Evolutionary conservation across 2,329 filamentous ascomycete species (phyloP), one percentile per base, ranked within the genome.

Genomic region (Colletotrichum limetticola): DNA sequence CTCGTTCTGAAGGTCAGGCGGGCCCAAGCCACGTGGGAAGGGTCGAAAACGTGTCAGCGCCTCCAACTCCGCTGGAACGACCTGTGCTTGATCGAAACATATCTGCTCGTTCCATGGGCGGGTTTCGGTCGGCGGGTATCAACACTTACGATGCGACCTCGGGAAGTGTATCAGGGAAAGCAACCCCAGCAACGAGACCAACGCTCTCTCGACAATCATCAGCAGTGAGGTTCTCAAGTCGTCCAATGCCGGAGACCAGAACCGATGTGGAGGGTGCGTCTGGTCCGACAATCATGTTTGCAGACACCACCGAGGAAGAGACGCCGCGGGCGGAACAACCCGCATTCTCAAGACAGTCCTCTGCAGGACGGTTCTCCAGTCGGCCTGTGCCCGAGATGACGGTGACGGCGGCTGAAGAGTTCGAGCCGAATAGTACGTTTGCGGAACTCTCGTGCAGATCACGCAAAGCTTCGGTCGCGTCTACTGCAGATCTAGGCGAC

Each of bases 281-380:
- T 1, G 92, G 91, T 0, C 91, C 92, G 1, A 92, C 88, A 1
- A 95, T 97, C 74, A 94, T 93, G 89, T 97, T 97, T 81, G 90
- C 90, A 11, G 86, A 91, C 65, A 75, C 82, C 5, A 52, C 73
- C 16, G 71, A 74, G 22, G 79, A 82, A 9, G 76, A 78, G 16
- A 78, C 78, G 5, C 77, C 80, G 6, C 81, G 79, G 24, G 75
- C 78, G 19, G 83, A 83, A 53, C 79, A 83, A 5, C 84, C 85
- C 3, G 71, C 78, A 3, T 81, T 81, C 59, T 85, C 84, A 5
- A 78, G 83, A 24, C 83, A 85, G 52, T 85, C 83, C 2, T 92
- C 90, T 0, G 78, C 86, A 22, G 86, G 87, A 5, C 88, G 88
- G 66, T 92, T 94, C 78, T 89, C 89, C 0, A 92, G 89, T 28